Percentiles rank a stretch among this genome's conserved stretches.
Conservation (phyloP, 2,329 filamentous ascomycete species). For the Ascochyta lentis region DNA sequence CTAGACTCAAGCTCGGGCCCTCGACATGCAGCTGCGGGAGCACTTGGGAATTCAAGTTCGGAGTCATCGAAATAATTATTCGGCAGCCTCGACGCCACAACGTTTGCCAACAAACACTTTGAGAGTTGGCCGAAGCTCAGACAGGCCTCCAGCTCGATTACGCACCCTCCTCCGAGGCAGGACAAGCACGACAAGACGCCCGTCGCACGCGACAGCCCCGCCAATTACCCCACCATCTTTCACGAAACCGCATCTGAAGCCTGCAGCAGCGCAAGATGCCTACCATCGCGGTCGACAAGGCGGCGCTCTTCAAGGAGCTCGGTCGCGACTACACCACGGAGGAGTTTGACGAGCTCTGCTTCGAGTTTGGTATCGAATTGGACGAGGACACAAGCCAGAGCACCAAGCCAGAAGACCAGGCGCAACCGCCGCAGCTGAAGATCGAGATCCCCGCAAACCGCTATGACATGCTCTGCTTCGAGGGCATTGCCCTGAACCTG, state of each 20-base stretch:
- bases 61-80: constrained; percentile 19
- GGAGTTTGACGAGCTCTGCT: constrained; percentile 96
- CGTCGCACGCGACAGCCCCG: constrained; percentile 30
- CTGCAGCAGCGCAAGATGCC: constrained; percentile 70
- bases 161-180: not conserved
- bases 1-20: constrained; percentile 7
- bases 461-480: constrained; percentile 94
- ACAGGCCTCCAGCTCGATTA: not conserved
- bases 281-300: constrained; percentile 96
- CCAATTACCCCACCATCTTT: constrained; percentile 41
- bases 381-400: constrained; percentile 74
- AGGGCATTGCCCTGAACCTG: constrained; percentile 93
- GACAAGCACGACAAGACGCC: constrained; percentile 28
- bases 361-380: constrained; percentile 97
- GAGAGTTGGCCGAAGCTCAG: constrained; percentile 1
- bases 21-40: constrained; percentile 11
- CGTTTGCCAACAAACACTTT: constrained; percentile 6
- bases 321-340: constrained; percentile 90
- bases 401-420: constrained; percentile 52
- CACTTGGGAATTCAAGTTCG: constrained; percentile 14
- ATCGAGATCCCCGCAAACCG: constrained; percentile 98
- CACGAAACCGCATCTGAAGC: constrained; percentile 17
- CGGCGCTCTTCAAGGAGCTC: constrained; percentile 90
- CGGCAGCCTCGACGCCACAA: constrained; percentile 11
- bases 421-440: constrained; percentile 91